Conservation (phyloP, 306 rosid genomes). For the Myrica gale region DNA sequence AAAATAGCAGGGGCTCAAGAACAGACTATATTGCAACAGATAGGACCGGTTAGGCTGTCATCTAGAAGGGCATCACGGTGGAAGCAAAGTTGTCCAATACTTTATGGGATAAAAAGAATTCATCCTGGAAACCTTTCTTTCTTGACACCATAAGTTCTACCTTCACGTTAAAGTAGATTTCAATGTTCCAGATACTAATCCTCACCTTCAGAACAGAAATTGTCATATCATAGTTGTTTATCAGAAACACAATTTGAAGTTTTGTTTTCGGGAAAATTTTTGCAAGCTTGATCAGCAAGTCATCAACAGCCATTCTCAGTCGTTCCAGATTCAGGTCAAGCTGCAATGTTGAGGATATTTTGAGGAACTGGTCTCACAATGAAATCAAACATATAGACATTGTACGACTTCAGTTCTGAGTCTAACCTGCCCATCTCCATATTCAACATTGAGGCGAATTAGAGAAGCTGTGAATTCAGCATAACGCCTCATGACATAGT, state of each 20-base stretch:
- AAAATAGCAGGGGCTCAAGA: slow-evolving; percentile 23
- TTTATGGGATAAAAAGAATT: slow-evolving; percentile 9
- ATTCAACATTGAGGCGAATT: slow-evolving; percentile 82
- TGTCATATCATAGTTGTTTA: slow-evolving; percentile 96
- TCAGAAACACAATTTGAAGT: slow-evolving; percentile 81
- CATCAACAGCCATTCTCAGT: slow-evolving; percentile 93
- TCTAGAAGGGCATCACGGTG: slow-evolving; percentile 1
- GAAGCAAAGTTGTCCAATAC: slow-evolving; percentile 8
- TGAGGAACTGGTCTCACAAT: slow-evolving; percentile 12
- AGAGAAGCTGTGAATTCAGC: slow-evolving; percentile 97
- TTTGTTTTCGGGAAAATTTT: slow-evolving; percentile 74
- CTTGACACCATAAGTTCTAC: not conserved
- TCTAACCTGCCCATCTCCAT: slow-evolving; percentile 93
- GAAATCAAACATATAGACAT: slow-evolving; percentile 8
- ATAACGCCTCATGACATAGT: slow-evolving; percentile 95
- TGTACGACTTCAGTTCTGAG: slow-evolving; percentile 12
- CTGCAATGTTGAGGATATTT: slow-evolving; percentile 45
- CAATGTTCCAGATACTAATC: slow-evolving; percentile 20
- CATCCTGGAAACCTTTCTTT: not conserved
- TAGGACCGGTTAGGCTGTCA: slow-evolving; percentile 5
- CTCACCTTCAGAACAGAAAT: slow-evolving; percentile 88
- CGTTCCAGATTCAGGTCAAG: slow-evolving; percentile 85
- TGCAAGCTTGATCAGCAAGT: slow-evolving; percentile 92
- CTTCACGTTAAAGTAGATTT: slow-evolving; percentile 6
- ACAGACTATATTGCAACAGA: slow-evolving; percentile 12